These are phyloP conservation scores for Vicia sativa DNA, from an alignment of 306 rosid genomes.

Conservation along the genomic window DNA sequence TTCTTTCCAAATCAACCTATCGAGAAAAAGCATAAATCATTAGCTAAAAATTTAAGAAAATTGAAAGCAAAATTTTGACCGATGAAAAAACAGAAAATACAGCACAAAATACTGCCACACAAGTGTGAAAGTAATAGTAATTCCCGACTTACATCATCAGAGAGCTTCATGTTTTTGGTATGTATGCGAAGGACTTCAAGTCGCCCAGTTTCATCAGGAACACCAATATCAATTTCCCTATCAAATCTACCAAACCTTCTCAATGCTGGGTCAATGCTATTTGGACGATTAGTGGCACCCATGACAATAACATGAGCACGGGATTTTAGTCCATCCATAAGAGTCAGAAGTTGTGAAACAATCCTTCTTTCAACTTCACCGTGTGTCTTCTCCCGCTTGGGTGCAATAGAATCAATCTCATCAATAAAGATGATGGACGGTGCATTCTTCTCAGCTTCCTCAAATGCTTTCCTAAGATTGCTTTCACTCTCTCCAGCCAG, in stretches of 20 bases:
- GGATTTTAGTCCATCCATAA: slow-evolving; percentile 70
- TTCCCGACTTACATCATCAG: slow-evolving; percentile 59
- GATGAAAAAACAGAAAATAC: not conserved
- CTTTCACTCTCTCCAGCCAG: slow-evolving; percentile 76
- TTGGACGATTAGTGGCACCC: slow-evolving; percentile 76
- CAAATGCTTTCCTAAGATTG: slow-evolving; percentile 69
- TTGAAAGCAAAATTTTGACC: slow-evolving; percentile 12
- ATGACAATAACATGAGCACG: slow-evolving; percentile 70
- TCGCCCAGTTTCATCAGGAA: slow-evolving; percentile 70
- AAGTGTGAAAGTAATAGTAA: not conserved
- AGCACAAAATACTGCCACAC: not conserved
- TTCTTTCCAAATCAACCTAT: slow-evolving; percentile 66
- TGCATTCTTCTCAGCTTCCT: slow-evolving; percentile 74
- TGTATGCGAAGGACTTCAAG: slow-evolving; percentile 76
- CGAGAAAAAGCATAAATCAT: slow-evolving; percentile 3
- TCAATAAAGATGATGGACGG: slow-evolving; percentile 74
- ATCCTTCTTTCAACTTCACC: slow-evolving; percentile 75
- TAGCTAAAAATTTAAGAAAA: not conserved
- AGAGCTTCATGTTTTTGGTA: slow-evolving; percentile 75
- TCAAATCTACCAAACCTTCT: slow-evolving; percentile 77
- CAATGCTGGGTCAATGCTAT: slow-evolving; percentile 68
- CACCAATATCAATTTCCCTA: slow-evolving; percentile 74
- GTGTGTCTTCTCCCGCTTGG: slow-evolving; percentile 67
- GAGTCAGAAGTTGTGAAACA: slow-evolving; percentile 70
- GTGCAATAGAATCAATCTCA: slow-evolving; percentile 73